Evolutionary conservation across 352 stramenopile species (phyloP).

Genomic region (Phytophthora hybrid): DNA sequence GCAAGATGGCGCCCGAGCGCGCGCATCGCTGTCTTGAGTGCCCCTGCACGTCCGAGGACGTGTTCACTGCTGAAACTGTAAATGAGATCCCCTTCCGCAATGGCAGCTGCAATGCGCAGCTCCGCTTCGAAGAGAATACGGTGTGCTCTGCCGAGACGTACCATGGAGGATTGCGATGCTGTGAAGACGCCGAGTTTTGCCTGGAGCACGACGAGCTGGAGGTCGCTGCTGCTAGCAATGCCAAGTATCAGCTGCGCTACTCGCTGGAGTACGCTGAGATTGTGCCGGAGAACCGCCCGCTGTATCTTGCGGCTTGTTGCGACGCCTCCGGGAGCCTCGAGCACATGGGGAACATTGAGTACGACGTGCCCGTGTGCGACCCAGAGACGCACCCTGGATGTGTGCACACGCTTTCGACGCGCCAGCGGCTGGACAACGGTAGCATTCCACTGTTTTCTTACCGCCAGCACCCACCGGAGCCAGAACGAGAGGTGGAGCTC

Average conservation of each 20-base stretch:
- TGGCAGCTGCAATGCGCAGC: constrained; percentile 68
- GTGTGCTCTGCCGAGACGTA: constrained; percentile 71
- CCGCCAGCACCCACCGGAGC: constrained; percentile 34
- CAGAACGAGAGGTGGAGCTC: constrained; percentile 70
- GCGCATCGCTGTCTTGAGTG: constrained; percentile 82
- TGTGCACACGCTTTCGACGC: constrained; percentile 79
- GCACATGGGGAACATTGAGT: constrained; percentile 80
- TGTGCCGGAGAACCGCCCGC: constrained; percentile 57
- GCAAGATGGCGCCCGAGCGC: constrained; percentile 48
- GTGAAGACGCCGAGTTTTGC: constrained; percentile 74
- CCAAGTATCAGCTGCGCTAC: constrained; percentile 78
- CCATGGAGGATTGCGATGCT: constrained; percentile 78
- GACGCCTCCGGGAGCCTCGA: constrained; percentile 68
- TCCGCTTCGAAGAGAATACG: constrained; percentile 75
- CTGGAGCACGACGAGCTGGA: constrained; percentile 65
- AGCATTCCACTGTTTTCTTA: constrained; percentile 35
- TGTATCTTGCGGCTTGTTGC: constrained; percentile 79
- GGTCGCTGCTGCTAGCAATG: constrained; percentile 23
- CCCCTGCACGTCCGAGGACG: constrained; percentile 76
- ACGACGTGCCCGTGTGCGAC: constrained; percentile 77
- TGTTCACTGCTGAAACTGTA: constrained; percentile 55
- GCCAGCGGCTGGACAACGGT: constrained; percentile 62
- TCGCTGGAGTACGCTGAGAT: constrained; percentile 78
- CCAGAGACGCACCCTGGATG: constrained; percentile 73
- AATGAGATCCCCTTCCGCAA: constrained; percentile 60